Conservation (phyloP, 179 eudicot species). For the Gypsophila paniculata region DNA sequence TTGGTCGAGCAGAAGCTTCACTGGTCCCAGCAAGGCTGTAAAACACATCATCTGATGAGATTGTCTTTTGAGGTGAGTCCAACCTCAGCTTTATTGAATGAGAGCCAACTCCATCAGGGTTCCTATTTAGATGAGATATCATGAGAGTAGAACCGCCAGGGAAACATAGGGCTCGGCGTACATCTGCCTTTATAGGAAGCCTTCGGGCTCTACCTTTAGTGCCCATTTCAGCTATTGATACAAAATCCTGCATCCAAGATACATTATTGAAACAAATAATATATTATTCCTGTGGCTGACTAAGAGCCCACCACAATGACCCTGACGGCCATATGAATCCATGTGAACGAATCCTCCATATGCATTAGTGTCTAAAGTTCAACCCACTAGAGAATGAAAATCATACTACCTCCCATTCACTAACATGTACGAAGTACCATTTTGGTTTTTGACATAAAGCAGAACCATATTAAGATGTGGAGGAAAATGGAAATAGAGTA, state of each 20-base stretch:
- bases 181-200: conserved; percentile 68
- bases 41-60: conserved; percentile 26
- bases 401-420: too few relatives aligned
- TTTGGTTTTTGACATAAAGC: too few relatives aligned
- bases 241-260: conserved; percentile 59
- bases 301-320: conserved; percentile 3
- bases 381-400: neutral
- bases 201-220: conserved; percentile 67
- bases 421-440: too few relatives aligned
- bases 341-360: neutral
- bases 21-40: conserved; percentile 29
- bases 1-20: conserved; percentile 22
- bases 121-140: conserved; percentile 54
- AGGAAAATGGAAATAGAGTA: too few relatives aligned
- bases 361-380: neutral
- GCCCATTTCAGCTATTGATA: conserved; percentile 65
- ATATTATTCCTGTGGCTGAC: neutral
- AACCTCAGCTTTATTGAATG: conserved; percentile 24
- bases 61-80: conserved; percentile 29
- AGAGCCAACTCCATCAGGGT: conserved; percentile 23
- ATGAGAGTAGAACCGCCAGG: conserved; percentile 88
- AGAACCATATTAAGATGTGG: too few relatives aligned
- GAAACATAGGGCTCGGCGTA: conserved; percentile 77
- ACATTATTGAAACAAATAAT: conserved; percentile 14
- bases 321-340: neutral